These are phyloP conservation scores for Clarireedia paspali DNA, from an alignment of 2,329 filamentous ascomycete species.

Conservation along the genomic window DNA sequence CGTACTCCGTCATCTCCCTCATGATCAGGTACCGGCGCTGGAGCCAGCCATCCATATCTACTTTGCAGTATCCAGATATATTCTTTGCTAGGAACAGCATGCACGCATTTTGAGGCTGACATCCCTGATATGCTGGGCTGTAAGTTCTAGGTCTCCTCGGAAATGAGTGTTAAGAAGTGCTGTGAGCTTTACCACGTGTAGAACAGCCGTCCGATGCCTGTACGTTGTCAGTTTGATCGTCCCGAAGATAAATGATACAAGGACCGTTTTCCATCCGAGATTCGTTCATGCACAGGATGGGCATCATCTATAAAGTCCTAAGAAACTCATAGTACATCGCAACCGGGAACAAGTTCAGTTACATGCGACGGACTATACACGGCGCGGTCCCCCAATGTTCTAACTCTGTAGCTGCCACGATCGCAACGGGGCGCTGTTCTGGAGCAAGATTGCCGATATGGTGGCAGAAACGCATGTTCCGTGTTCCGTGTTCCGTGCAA, in stretches of 20 bases:
- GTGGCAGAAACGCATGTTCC: not conserved
- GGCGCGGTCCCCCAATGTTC: no score
- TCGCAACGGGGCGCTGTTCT: not conserved
- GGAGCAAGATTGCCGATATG: not conserved
- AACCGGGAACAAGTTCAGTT: no score
- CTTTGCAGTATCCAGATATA: no score
- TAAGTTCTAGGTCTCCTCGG: not conserved
- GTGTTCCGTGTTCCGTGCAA: no score
- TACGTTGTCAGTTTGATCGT: not conserved
- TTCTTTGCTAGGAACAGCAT: no score
- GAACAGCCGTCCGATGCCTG: not conserved
- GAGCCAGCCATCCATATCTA: no score
- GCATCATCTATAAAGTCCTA: no score
- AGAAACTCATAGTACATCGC: no score
- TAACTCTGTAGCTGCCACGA: not conserved
- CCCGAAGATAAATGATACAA: not conserved
- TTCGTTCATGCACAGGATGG: not conserved
- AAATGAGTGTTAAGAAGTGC: constrained; percentile 5
- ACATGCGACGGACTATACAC: no score
- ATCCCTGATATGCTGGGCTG: not conserved
- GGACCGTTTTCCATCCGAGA: not conserved
- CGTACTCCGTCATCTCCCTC: no score
- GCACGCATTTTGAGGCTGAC: no score
- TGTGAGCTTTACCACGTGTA: not conserved
- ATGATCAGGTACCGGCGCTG: no score